Base-by-base conservation (phyloP, 1,139 yeast species). In the Yamadazyma friedrichii region DNA sequence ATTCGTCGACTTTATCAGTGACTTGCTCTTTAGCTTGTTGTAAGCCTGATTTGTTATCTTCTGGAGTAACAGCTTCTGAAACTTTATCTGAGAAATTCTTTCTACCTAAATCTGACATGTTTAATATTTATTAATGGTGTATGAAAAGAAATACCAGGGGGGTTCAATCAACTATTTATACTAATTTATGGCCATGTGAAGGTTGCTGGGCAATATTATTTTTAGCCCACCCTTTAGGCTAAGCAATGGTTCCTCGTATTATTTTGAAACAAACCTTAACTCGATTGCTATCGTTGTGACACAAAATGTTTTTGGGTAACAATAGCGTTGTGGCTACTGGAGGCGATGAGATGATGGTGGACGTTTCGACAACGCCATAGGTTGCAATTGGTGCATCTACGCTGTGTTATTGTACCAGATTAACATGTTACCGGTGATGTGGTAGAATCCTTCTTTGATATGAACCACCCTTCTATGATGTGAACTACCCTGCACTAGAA, bases 101-200 rank as follows among this genome's bases (percentile, higher is more conserved):
- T 84, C 95, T 85, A 54, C 87, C 88, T 48, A 76, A 61, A 78
- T 84, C 89, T 56, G 88, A 79, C 89, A 84, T 84, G 51, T 33
- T 40, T 49, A 31, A n/a, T 31, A 22, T 35, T 28, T 36, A 32
- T 31, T 31, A 11, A 31, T 42, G 13, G 33, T 32, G 28, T 17
- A 33, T 29, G 6, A 17, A 27, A 26, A 11, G 6, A 13, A 22
- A 15, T 30, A n/a, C n/a, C 6, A 27, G 15, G 15, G 12, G 13
- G 12, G 9, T 27, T 28, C 8, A 11, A 30, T 9, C 17, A 6
- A 6, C 9, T 33, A 33, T 12, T 24, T 24, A 27, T 27, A 27
- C 15, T 27, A 13, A n/a, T 27, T 27, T 27, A 5, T 8, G 24
- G 8, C 24, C 24, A 20, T 20, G 24, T 27, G 30, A 13, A n/a